phyloP scores from a whole-genome alignment of 2,329 filamentous ascomycete genomes.

The Diaporthe sp. region DNA sequence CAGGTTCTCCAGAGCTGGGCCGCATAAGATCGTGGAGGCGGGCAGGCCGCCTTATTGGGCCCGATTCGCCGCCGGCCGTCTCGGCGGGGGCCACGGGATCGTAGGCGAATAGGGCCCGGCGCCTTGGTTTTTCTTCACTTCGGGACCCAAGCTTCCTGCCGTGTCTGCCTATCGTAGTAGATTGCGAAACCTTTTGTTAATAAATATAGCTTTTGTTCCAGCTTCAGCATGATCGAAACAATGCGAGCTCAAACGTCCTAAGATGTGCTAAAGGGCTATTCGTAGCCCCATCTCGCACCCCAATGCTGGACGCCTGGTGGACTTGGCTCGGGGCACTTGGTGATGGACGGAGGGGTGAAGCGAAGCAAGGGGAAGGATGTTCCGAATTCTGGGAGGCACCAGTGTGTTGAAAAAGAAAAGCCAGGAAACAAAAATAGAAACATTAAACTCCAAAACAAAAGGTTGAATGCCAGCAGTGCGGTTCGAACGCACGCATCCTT shows the following conservation, averaged over 20 bases:
- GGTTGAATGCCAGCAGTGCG: slow-evolving; percentile 38
- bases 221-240: neutral
- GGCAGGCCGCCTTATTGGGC: neutral
- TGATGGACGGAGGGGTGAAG: neutral
- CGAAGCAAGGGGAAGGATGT: too few species aligned
- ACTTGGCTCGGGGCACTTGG: neutral
- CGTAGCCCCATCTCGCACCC: neutral
- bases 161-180: neutral
- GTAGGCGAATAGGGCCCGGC: neutral
- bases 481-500: slow-evolving; percentile 43
- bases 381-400: neutral
- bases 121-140: slow-evolving; percentile 1
- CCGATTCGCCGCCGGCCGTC: slow-evolving; percentile 15
- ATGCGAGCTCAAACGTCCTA: slow-evolving; percentile 14
- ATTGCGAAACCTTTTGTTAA: neutral
- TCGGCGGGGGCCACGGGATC: slow-evolving; percentile 20
- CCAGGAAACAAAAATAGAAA: neutral
- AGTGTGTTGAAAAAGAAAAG: neutral
- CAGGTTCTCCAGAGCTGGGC: neutral
- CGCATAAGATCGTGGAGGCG: neutral
- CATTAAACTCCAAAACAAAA: slow-evolving; percentile 17
- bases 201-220: neutral
- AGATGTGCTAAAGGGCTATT: neutral
- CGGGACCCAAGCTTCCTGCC: slow-evolving; percentile 18
- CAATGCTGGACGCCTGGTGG: neutral